Percentiles rank a stretch among this genome's conserved stretches.
These are phyloP conservation scores for Hortaea werneckii DNA, from an alignment of 2,329 filamentous ascomycete genomes.

Conservation along the genomic window DNA sequence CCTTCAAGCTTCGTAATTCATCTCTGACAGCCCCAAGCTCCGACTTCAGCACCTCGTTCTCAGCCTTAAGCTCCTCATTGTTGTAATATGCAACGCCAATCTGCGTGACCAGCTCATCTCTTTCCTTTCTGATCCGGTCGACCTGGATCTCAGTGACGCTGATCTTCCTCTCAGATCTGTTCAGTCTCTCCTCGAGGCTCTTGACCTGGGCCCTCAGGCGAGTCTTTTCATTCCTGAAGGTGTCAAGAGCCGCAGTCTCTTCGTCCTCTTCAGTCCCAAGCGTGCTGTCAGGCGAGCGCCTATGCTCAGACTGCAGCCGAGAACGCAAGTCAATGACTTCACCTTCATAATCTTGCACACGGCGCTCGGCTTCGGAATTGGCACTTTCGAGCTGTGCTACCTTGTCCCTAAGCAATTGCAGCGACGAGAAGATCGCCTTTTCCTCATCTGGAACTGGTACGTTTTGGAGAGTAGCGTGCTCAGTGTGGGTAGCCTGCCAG, in stretches of 20 bases:
- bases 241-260: constrained; percentile 24
- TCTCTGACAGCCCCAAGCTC: constrained; percentile 33
- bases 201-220: constrained; percentile 51
- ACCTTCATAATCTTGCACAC: constrained; percentile 48
- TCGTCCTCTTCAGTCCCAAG: constrained; percentile 40
- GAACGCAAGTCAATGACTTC: constrained; percentile 44
- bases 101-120: constrained; percentile 54
- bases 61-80: constrained; percentile 39
- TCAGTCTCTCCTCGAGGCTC: constrained; percentile 50
- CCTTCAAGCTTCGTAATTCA: constrained; percentile 24
- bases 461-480: constrained; percentile 41
- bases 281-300: constrained; percentile 37
- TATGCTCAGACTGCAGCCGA: constrained; percentile 33
- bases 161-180: constrained; percentile 52
- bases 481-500: constrained; percentile 24
- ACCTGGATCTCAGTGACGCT: constrained; percentile 54
- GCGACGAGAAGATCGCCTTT: constrained; percentile 51
- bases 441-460: constrained; percentile 49
- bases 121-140: constrained; percentile 52
- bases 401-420: constrained; percentile 49
- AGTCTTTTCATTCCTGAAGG: constrained; percentile 42
- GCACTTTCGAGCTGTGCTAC: constrained; percentile 46
- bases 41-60: constrained; percentile 47
- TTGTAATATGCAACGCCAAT: constrained; percentile 51
- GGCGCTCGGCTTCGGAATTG: constrained; percentile 44